Conservation (phyloP, 805 yeast species). For the Komagataella kurtzmanii region DNA sequence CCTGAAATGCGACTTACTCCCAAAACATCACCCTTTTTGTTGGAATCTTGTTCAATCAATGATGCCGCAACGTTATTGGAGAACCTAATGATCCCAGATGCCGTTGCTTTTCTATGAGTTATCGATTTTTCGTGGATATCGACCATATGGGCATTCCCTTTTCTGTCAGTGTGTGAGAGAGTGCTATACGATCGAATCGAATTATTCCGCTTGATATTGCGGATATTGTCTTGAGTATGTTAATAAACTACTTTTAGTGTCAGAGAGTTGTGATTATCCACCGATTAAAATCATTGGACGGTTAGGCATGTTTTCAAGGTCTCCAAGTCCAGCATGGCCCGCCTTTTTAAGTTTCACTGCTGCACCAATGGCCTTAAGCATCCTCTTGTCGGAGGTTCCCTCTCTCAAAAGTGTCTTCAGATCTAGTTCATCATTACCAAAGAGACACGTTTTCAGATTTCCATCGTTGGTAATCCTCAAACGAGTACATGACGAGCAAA, state of each 20-base stretch:
- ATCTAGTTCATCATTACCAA: constrained; percentile 37
- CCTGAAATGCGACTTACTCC: constrained; percentile 35
- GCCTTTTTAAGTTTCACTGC: constrained; percentile 34
- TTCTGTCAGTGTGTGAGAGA: constrained; percentile 24
- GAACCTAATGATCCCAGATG: constrained; percentile 27
- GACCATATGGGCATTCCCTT: constrained; percentile 35
- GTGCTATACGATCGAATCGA: not conserved
- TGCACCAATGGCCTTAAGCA: constrained; percentile 24
- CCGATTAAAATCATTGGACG: constrained; percentile 47
- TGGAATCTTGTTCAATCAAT: constrained; percentile 20
- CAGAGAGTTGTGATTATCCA: constrained; percentile 20
- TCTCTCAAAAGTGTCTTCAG: constrained; percentile 28
- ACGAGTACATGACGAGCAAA: constrained; percentile 39
- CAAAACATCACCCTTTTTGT: constrained; percentile 40
- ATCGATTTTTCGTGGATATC: constrained; percentile 25
- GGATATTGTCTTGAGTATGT: constrained; percentile 2
- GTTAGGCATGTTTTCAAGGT: constrained; percentile 29
- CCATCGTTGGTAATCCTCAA: constrained; percentile 39
- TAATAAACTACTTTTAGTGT: not conserved
- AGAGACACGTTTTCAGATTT: constrained; percentile 38
- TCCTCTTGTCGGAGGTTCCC: constrained; percentile 20
- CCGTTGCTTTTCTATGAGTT: constrained; percentile 29
- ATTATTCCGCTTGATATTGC: not conserved
- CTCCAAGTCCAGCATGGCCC: constrained; percentile 38
- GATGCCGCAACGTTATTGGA: constrained; percentile 17